These are phyloP conservation scores for Phaffomyces antillensis DNA, from an alignment of 805 yeast genomes.

Conservation along the genomic window DNA sequence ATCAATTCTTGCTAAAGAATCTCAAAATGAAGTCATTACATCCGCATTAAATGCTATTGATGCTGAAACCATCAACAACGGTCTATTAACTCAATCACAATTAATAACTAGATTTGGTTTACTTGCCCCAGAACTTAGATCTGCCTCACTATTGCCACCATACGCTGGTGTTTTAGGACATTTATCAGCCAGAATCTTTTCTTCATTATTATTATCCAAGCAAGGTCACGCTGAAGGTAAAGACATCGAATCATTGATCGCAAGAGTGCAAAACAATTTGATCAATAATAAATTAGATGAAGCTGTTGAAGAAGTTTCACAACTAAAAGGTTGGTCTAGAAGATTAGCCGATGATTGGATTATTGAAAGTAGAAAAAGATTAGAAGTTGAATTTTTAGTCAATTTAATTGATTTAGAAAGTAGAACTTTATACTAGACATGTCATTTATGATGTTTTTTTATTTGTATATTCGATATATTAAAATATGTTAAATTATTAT, in stretches of 20 bases:
- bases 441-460: not conserved
- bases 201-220: conserved; percentile 69
- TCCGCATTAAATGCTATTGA: conserved; percentile 44
- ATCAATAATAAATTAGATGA: conserved; percentile 69
- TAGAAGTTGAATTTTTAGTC: conserved; percentile 79
- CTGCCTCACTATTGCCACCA: conserved; percentile 85
- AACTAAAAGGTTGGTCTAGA: conserved; percentile 89
- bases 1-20: conserved; percentile 31
- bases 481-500: no score
- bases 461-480: not conserved
- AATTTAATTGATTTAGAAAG: conserved; percentile 62
- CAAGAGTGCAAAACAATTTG: conserved; percentile 73
- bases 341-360: conserved; percentile 90
- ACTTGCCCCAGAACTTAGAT: conserved; percentile 78
- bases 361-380: conserved; percentile 76
- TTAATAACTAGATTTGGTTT: conserved; percentile 38
- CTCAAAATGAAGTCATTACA: conserved; percentile 38
- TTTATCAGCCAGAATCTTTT: conserved; percentile 68
- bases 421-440: conserved; percentile 33
- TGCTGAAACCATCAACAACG: conserved; percentile 33
- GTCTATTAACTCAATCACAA: conserved; percentile 43
- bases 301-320: conserved; percentile 90
- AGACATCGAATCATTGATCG: conserved; percentile 84
- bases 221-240: conserved; percentile 73
- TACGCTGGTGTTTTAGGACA: conserved; percentile 95